Evolutionary conservation across 2,329 filamentous ascomycete species (phyloP).

Genomic region (Elsinoe fawcettii): DNA sequence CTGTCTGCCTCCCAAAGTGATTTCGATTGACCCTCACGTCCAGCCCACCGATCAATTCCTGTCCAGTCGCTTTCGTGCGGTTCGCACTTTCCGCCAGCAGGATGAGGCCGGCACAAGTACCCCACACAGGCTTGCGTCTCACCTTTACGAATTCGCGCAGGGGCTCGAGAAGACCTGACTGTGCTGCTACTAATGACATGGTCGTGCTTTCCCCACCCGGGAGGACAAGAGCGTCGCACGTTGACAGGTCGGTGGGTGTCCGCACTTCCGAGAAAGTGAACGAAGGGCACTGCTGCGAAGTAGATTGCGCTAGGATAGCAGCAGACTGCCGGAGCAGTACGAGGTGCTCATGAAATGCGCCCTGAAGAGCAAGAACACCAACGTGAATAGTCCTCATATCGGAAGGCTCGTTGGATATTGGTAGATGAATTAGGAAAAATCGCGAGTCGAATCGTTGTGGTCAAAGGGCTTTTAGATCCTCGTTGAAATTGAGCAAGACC

Average conservation of each 20-base stretch:
- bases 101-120: slow-evolving; percentile 91
- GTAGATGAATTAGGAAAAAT: no score
- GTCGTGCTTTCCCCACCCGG: slow-evolving; percentile 94
- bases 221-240: slow-evolving; percentile 77
- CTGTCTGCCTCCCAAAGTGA: slow-evolving; percentile 87
- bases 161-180: slow-evolving; percentile 74
- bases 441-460: no score
- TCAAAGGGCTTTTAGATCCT: no score
- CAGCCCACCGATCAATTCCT: slow-evolving; percentile 86
- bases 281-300: slow-evolving; percentile 18
- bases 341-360: slow-evolving; percentile 85
- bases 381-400: slow-evolving; percentile 26
- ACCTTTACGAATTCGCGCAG: slow-evolving; percentile 86
- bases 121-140: slow-evolving; percentile 78
- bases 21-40: slow-evolving; percentile 88
- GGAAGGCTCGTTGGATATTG: no score
- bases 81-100: slow-evolving; percentile 82
- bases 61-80: slow-evolving; percentile 79
- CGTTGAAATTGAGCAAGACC: no score
- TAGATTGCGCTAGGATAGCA: slow-evolving; percentile 34
- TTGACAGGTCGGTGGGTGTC: slow-evolving; percentile 59
- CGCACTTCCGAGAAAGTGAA: slow-evolving; percentile 73
- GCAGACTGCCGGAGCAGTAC: slow-evolving; percentile 64
- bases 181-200: slow-evolving; percentile 77
- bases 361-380: slow-evolving; percentile 71